phyloP scores from a whole-genome alignment of 805 yeast genomes.

The Hyphopichia homilentoma region DNA sequence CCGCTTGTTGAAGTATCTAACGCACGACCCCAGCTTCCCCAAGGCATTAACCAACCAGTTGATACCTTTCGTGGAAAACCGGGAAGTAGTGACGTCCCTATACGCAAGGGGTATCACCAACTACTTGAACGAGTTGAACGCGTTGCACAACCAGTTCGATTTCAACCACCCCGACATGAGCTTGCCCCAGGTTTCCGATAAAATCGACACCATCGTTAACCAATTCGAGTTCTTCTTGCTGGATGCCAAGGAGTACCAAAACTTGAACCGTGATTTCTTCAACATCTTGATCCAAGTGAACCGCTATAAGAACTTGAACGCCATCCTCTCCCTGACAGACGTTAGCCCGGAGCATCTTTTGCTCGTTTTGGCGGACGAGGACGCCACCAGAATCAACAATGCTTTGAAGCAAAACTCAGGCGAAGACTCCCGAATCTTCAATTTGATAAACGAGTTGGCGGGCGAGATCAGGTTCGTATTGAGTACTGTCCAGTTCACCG shows the following conservation, averaged over 20 bases:
- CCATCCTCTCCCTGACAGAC: slow-evolving; percentile 8
- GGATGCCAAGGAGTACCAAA: slow-evolving; percentile 5
- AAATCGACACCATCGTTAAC: slow-evolving; percentile 13
- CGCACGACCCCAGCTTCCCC: slow-evolving; percentile 14
- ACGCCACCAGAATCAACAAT: slow-evolving; percentile 4
- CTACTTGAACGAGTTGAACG: slow-evolving; percentile 15
- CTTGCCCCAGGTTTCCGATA: slow-evolving; percentile 10
- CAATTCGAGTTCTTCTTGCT: slow-evolving; percentile 14
- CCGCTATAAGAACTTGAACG: slow-evolving; percentile 18
- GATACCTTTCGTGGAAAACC: slow-evolving; percentile 11
- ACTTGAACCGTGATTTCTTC: slow-evolving; percentile 12
- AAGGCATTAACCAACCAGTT: slow-evolving; percentile 13
- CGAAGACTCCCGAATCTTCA: slow-evolving; percentile 2
- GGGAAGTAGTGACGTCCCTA: slow-evolving; percentile 8
- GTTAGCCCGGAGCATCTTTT: slow-evolving; percentile 7
- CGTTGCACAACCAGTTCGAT: slow-evolving; percentile 18
- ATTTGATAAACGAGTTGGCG: slow-evolving; percentile 1
- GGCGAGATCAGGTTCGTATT: slow-evolving; percentile 7
- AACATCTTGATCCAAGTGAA: slow-evolving; percentile 19
- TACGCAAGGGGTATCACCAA: slow-evolving; percentile 15
- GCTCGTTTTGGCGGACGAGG: slow-evolving; percentile 8
- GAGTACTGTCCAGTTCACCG: slow-evolving; percentile 1
- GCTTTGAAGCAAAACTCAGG: slow-evolving; percentile 6
- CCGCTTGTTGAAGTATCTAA: slow-evolving; percentile 12
- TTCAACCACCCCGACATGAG: too few relatives aligned